Conservation (phyloP, 2,329 filamentous ascomycete species). For the Mariannaea elegans region DNA sequence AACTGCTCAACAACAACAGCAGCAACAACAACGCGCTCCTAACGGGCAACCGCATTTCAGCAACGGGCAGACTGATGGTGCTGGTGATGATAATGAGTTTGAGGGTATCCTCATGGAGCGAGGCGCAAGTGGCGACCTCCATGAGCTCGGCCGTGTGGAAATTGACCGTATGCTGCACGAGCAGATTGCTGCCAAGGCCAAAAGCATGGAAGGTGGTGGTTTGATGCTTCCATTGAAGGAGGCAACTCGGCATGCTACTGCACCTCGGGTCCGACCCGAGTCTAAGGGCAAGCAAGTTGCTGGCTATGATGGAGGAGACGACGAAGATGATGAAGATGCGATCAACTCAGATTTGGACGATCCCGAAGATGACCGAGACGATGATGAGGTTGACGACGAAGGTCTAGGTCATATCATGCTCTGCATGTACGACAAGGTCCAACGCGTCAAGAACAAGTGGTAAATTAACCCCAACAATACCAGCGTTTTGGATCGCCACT, state of each 20-base stretch:
- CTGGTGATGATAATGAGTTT: slow-evolving; percentile 67
- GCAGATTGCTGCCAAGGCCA: slow-evolving; percentile 71
- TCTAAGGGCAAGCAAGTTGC: slow-evolving; percentile 48
- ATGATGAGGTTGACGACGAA: slow-evolving; percentile 89
- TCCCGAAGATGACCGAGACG: slow-evolving; percentile 83
- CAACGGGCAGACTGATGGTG: slow-evolving; percentile 77
- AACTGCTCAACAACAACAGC: slow-evolving; percentile 44
- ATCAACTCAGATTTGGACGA: slow-evolving; percentile 99
- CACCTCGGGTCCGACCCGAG: slow-evolving; percentile 29
- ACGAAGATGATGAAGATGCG: slow-evolving; percentile 84
- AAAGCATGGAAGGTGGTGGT: slow-evolving; percentile 76
- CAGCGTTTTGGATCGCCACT: background rate
- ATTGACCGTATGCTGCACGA: slow-evolving; percentile 76
- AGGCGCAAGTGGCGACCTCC: slow-evolving; percentile 61
- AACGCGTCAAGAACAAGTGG: slow-evolving; percentile 99
- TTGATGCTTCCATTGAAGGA: slow-evolving; percentile 77
- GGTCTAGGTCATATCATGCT: slow-evolving; percentile 91
- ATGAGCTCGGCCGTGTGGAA: slow-evolving; percentile 66
- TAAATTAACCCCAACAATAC: slow-evolving; percentile 47
- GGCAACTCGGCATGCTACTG: slow-evolving; percentile 49
- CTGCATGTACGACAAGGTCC: slow-evolving; percentile 99
- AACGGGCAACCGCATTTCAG: slow-evolving; percentile 39
- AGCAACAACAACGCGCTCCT: slow-evolving; percentile 48
- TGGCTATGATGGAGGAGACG: slow-evolving; percentile 71
- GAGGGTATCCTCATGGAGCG: slow-evolving; percentile 68